phyloP scores from a whole-genome alignment of 2,329 filamentous ascomycete species.

The Lecanicillium sp. region DNA sequence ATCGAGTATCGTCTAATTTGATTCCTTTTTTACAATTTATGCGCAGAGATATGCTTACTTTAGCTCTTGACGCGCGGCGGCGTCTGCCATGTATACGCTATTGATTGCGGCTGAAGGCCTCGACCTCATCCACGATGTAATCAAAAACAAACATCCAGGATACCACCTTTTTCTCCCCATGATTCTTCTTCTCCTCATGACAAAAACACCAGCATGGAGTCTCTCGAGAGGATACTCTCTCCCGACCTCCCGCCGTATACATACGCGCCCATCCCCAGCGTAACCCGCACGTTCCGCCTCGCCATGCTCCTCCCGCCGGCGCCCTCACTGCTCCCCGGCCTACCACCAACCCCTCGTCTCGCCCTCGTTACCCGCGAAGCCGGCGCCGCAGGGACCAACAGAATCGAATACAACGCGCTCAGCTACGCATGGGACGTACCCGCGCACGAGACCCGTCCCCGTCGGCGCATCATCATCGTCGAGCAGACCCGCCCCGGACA shows the following conservation, averaged over 20 bases:
- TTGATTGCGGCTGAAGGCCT: conserved; percentile 12
- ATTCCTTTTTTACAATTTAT: no score
- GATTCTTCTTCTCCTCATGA: not conserved
- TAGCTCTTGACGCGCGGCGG: no score
- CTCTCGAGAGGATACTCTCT: no score
- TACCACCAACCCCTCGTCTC: conserved; percentile 21
- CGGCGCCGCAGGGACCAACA: not conserved
- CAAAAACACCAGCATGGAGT: no score
- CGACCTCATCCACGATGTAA: no score
- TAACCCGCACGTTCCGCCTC: conserved; percentile 19
- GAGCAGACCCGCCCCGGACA: no score
- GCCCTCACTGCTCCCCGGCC: conserved; percentile 17
- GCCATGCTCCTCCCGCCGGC: conserved; percentile 20
- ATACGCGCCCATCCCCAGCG: conserved; percentile 13
- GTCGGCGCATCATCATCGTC: conserved; percentile 24
- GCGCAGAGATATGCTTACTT: no score
- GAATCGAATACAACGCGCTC: conserved; percentile 24
- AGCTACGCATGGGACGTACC: conserved; percentile 27
- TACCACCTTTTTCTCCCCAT: not conserved
- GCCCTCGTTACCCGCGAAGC: conserved; percentile 21
- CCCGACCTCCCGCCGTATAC: no score
- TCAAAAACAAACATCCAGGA: no score
- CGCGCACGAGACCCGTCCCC: conserved; percentile 5
- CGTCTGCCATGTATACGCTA: not conserved
- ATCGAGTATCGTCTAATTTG: no score